Conservation (phyloP, 176 grass and related monocot genomes). For the Coix lacrymajobi region DNA sequence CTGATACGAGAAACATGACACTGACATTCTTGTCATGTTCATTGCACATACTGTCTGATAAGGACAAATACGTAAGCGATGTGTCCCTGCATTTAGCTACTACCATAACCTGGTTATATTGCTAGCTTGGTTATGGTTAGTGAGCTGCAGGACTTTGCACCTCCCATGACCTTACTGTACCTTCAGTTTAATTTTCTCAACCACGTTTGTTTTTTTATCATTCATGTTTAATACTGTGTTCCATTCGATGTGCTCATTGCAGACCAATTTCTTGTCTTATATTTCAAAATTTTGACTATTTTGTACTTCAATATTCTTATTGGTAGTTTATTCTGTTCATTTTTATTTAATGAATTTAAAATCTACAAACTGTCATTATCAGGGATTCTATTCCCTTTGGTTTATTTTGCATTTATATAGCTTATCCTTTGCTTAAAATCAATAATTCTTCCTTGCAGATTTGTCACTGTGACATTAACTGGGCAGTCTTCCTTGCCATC, state of each 20-base stretch:
- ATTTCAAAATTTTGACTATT: not conserved
- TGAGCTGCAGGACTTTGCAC: conserved; percentile 29
- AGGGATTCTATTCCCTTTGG: not conserved
- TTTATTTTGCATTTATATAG: not conserved
- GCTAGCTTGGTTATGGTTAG: conserved; percentile 30
- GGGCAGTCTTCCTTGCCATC: conserved; percentile 67
- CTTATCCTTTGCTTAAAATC: conserved; percentile 3
- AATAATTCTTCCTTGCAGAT: conserved; percentile 52
- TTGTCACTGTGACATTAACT: conserved; percentile 82
- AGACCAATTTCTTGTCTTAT: not conserved
- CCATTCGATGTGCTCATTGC: not conserved
- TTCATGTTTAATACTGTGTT: conserved; percentile 15
- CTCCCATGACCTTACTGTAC: conserved; percentile 1
- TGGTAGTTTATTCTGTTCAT: not conserved
- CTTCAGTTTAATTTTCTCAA: not conserved
- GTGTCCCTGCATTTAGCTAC: conserved; percentile 46
- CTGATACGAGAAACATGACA: conserved; percentile 37
- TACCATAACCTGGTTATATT: conserved; percentile 34
- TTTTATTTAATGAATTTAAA: conserved; percentile 7
- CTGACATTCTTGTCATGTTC: conserved; percentile 24
- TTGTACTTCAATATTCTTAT: not conserved
- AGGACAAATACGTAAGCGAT: conserved; percentile 41
- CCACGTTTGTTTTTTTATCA: not conserved
- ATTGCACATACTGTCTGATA: conserved; percentile 30
- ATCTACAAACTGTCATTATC: not conserved